phyloP scores from a whole-genome alignment of 106 monocot species.

The Dactylorhiza incarnata region DNA sequence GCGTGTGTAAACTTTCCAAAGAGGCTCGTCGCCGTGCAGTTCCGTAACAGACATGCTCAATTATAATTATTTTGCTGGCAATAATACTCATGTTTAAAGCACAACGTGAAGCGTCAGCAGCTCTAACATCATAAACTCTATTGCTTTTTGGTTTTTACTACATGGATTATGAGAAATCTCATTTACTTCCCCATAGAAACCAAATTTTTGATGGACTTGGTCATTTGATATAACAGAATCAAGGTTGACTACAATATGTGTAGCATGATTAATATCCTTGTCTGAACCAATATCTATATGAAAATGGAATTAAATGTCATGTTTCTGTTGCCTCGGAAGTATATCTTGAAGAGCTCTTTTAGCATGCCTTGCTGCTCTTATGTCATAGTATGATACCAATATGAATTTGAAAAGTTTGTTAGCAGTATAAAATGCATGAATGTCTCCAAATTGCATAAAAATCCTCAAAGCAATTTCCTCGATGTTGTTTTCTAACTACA shows the following conservation, averaged over 20 bases:
- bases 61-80: too few species aligned
- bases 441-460: conserved; percentile 65
- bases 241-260: conserved; percentile 26
- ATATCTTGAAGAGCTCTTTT: conserved; percentile 53
- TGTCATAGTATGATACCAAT: conserved; percentile 79
- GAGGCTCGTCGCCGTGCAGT: too few species aligned
- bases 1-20: too few species aligned
- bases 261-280: conserved; percentile 28
- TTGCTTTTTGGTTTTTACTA: too few species aligned
- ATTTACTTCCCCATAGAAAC: conserved; percentile 42
- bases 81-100: too few species aligned
- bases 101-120: too few species aligned
- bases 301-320: conserved; percentile 73
- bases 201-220: conserved; percentile 32
- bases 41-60: too few species aligned
- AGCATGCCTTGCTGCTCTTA: conserved; percentile 62
- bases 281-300: conserved; percentile 25
- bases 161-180: too few species aligned
- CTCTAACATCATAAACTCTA: too few species aligned
- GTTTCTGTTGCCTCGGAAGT: conserved; percentile 42
- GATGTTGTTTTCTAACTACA: conserved; percentile 74
- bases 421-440: conserved; percentile 51
- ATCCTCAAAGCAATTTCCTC: conserved; percentile 60
- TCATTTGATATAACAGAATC: conserved; percentile 45
- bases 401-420: conserved; percentile 66